Evolutionary conservation across 2,329 filamentous ascomycete genomes (phyloP), one percentile per base, ranked within the genome.

Genomic region (Botryotinia globosa): DNA sequence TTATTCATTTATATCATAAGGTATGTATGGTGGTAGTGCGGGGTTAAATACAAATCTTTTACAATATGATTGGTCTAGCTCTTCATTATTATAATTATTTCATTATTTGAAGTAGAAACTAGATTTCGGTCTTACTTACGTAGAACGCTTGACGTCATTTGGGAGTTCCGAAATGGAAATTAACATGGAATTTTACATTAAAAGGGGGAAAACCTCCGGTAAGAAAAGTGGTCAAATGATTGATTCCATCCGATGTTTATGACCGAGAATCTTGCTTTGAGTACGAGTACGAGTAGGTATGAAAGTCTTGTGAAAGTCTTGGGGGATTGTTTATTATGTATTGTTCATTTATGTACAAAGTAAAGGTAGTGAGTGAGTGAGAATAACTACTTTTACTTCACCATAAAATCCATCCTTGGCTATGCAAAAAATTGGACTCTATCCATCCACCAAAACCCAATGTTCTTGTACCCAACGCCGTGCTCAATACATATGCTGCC

Each of bases 391-490:
- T n/a, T 42, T 32, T 42, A 42, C 34, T 20, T 25, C 25, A 42
- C 48, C 54, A 32, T n/a, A 20, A 42, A 56, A n/a, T 8, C 20
- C 39, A 42, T 12, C 25, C 20, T 29, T 56, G 45, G 45, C n/a
- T 37, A 42, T 42, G 34, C 65, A 42, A 56, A 22, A 67, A 42
- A n/a, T 16, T 25, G 5, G 48, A 42, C 37, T 68, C 37, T 56
- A n/a, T 68, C 65, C 65, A 51, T 45, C 34, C n/a, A 45, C 61
- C 44, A 54, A 66, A 32, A 45, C 18, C 70, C 62, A 67, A 67
- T 56, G 3, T 32, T 44, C 18, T 25, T 32, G 12, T 67, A 67
- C 70, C 70, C 39, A 72, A 73, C 67, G 73, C 73, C 73, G 71
- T 56, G 67, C 67, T 73, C 56, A 72, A 72, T 37, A 34, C 14